Evolutionary conservation across 2,329 filamentous ascomycete species (phyloP), one percentile per base, ranked within the genome.

Genomic region (Clonostachys rhizophaga): DNA sequence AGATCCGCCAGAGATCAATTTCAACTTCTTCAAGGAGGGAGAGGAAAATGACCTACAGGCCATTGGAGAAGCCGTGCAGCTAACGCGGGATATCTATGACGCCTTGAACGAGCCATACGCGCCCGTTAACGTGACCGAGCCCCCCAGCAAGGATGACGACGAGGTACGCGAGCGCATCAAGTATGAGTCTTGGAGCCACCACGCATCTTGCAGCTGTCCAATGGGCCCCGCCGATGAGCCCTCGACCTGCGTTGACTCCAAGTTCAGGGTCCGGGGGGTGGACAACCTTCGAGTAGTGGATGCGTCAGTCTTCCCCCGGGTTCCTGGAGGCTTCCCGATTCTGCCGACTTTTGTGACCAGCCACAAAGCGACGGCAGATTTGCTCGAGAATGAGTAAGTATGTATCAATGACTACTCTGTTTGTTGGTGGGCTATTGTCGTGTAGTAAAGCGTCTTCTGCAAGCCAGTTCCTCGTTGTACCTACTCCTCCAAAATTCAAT

Each of bases 1-100:
- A 3, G 82, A 86, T 45, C 67, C 71, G 3, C 84, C 84, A 0
- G 60, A 74, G 7, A 84, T 87, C 53, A 66, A 70, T 45, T 85
- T 82, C 67, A 76, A 79, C 59, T 83, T 74, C 58, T 82, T 76
- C 66, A 69, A 71, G 18, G 66, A 71, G 34, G 72, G 74, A 5
- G 65, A 69, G 6, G 62, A 63, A 1, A 65, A 70, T 40, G 69
- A 78, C 33, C 55, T 76, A 12, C 74, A 79, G 43, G 77, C 79
- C 1, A 54, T 81, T 10, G 65, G 68, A 30, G 79, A 85, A 55
- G 76, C 71, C 3, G 62, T 84, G 49, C 55, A 70, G 47, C 70
- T 78, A 10, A 67, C 71, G 0, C 72, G 78, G 9, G 60, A 70
- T 3, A 68, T 75, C 2, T 45, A 64, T 3, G 45, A 46, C 3